Conservation (phyloP, 352 stramenopile species). For the Plasmopara muralis region DNA sequence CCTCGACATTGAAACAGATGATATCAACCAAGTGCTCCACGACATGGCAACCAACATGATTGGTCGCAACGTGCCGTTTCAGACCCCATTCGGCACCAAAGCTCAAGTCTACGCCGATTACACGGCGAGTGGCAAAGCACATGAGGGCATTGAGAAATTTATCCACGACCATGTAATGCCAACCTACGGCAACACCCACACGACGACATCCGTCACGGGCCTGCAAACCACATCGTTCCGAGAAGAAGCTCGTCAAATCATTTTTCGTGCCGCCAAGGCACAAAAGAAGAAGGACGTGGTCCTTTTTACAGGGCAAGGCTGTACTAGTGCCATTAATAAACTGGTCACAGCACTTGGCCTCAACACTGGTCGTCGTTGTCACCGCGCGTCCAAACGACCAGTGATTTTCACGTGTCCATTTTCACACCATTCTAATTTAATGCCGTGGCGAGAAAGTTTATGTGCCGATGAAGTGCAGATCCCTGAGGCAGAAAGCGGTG, state of each 20-base stretch:
- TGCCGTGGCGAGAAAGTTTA: constrained; percentile 92
- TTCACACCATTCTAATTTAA: constrained; percentile 97
- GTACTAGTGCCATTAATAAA: constrained; percentile 79
- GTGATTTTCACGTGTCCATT: constrained; percentile 91
- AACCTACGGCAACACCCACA: constrained; percentile 96
- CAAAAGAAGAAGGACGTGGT: constrained; percentile 87
- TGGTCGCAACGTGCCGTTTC: constrained; percentile 40
- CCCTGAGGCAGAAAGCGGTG: constrained; percentile 34
- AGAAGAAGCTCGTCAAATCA: constrained; percentile 92
- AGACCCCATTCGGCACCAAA: constrained; percentile 58
- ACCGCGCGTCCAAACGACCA: constrained; percentile 32
- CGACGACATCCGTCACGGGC: constrained; percentile 66
- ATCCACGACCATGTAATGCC: constrained; percentile 85
- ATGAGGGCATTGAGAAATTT: constrained; percentile 88
- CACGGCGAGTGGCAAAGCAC: constrained; percentile 86
- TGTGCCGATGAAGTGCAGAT: constrained; percentile 74
- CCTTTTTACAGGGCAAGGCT: constrained; percentile 89
- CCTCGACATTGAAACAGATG: constrained; percentile 8
- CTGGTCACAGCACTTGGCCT: constrained; percentile 67
- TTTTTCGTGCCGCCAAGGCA: constrained; percentile 52
- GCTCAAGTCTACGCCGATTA: constrained; percentile 93
- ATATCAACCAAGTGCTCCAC: constrained; percentile 21
- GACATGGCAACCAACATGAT: constrained; percentile 43
- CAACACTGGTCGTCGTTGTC: constrained; percentile 16
- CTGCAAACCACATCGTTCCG: constrained; percentile 90